Conservation (phyloP, 805 yeast genomes). For the Candida hungchunana region DNA sequence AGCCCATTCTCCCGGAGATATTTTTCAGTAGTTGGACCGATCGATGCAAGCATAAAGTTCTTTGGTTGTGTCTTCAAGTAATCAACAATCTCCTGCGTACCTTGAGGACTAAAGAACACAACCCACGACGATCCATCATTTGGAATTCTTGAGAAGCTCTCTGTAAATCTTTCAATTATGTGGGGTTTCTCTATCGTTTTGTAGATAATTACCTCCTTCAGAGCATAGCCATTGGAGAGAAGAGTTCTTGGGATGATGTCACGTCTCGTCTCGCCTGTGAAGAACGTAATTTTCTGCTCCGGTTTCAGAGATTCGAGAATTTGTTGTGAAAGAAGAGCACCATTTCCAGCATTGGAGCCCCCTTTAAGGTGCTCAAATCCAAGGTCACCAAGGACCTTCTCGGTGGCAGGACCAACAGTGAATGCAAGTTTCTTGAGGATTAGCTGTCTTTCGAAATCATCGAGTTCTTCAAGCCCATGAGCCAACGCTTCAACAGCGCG, state of each 20-base stretch:
- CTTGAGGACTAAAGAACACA: slow-evolving; percentile 89
- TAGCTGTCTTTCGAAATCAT: slow-evolving; percentile 15
- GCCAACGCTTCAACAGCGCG: slow-evolving; percentile 82
- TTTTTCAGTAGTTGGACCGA: slow-evolving; percentile 87
- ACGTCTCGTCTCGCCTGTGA: slow-evolving; percentile 82
- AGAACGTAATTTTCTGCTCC: slow-evolving; percentile 47
- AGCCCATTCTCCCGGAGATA: slow-evolving; percentile 52
- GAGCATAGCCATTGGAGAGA: slow-evolving; percentile 34
- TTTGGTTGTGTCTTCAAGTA: slow-evolving; percentile 29
- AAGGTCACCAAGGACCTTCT: slow-evolving; percentile 44
- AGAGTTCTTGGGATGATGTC: slow-evolving; percentile 74
- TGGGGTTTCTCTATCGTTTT: slow-evolving; percentile 53
- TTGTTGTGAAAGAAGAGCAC: slow-evolving; percentile 60
- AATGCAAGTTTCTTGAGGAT: slow-evolving; percentile 55
- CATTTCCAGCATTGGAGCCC: slow-evolving; percentile 78
- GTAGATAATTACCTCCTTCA: slow-evolving; percentile 65
- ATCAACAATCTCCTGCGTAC: slow-evolving; percentile 60
- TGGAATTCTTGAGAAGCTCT: slow-evolving; percentile 30
- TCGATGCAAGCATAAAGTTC: slow-evolving; percentile 57
- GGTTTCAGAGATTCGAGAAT: slow-evolving; percentile 35
- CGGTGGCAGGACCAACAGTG: slow-evolving; percentile 93
- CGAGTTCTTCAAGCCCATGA: slow-evolving; percentile 31
- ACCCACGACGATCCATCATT: slow-evolving; percentile 55
- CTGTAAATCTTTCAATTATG: slow-evolving; percentile 29
- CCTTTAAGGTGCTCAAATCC: slow-evolving; percentile 74